Evolutionary conservation across 2,329 filamentous ascomycete genomes (phyloP).

Genomic region (Penicillium sp.): DNA sequence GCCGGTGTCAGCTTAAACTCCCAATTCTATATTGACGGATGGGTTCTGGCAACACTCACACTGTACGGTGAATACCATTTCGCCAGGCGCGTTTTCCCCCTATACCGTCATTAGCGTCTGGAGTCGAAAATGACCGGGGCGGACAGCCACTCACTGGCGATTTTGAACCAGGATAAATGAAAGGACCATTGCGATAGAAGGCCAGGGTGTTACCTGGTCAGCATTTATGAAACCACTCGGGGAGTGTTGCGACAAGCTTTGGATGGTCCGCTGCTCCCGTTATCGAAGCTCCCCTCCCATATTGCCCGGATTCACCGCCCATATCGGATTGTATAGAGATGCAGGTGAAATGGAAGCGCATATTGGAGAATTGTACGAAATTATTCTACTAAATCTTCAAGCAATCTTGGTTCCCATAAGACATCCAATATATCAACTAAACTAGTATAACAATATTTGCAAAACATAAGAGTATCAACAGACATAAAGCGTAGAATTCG

Average conservation of each 20-base stretch:
- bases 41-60: constrained; percentile 45
- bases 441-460: constrained; percentile 8
- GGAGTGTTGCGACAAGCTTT: constrained; percentile 12
- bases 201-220: constrained; percentile 18
- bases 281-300: constrained; percentile 30
- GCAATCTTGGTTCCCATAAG: not conserved
- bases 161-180: constrained; percentile 91
- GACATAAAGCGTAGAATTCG: constrained; percentile 26
- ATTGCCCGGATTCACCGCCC: constrained; percentile 33
- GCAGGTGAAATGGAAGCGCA: not conserved
- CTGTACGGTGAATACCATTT: constrained; percentile 99
- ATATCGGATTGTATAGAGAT: not conserved
- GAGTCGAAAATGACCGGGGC: not conserved
- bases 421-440: not conserved
- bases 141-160: constrained; percentile 63
- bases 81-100: constrained; percentile 95
- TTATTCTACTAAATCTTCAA: not conserved
- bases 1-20: constrained; percentile 17
- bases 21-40: not conserved
- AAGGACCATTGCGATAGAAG: constrained; percentile 56
- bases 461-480: constrained; percentile 16
- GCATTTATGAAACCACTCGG: constrained; percentile 22
- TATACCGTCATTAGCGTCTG: constrained; percentile 43
- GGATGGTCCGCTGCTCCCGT: constrained; percentile 26
- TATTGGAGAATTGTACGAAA: not conserved